A percentile compares a stretch with the other conserved stretches of the same genome.
Conservation (phyloP, 768 basidiomycete species). For the Lanmaoa pseudosensibilis region DNA sequence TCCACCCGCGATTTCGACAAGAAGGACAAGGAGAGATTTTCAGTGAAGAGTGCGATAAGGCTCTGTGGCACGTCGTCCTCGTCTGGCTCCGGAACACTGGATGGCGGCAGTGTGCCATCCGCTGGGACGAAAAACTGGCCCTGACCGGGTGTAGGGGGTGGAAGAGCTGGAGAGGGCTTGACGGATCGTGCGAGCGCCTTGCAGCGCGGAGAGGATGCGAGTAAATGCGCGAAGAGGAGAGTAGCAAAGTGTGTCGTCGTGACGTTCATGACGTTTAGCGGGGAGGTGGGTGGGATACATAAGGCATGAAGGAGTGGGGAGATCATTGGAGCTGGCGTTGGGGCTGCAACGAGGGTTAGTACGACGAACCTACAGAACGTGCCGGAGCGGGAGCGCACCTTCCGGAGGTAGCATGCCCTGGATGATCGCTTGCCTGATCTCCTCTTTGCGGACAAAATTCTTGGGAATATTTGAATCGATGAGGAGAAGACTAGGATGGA, state of each 20-base stretch:
- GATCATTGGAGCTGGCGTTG: constrained; percentile 44
- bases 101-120: constrained; percentile 48
- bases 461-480: constrained; percentile 25
- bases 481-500: neutral
- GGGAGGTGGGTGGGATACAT: constrained; percentile 57
- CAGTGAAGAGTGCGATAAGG: constrained; percentile 81
- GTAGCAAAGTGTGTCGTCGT: constrained; percentile 72
- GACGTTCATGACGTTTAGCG: constrained; percentile 55
- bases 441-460: constrained; percentile 79
- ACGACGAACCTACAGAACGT: neutral
- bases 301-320: constrained; percentile 74
- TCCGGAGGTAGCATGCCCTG: constrained; percentile 70
- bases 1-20: constrained; percentile 63
- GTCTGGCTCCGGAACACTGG: constrained; percentile 39
- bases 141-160: constrained; percentile 32
- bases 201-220: constrained; percentile 63
- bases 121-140: constrained; percentile 76
- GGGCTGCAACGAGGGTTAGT: constrained; percentile 13
- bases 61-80: constrained; percentile 68
- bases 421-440: constrained; percentile 65
- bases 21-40: constrained; percentile 86
- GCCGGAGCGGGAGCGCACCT: constrained; percentile 30
- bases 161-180: constrained; percentile 45
- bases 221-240: constrained; percentile 77
- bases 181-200: constrained; percentile 67